A percentile compares a stretch with the other conserved stretches of the same genome.
phyloP scores from a whole-genome alignment of 1,284 basidiomycete genomes.

The Leccinum griseonigrum region DNA sequence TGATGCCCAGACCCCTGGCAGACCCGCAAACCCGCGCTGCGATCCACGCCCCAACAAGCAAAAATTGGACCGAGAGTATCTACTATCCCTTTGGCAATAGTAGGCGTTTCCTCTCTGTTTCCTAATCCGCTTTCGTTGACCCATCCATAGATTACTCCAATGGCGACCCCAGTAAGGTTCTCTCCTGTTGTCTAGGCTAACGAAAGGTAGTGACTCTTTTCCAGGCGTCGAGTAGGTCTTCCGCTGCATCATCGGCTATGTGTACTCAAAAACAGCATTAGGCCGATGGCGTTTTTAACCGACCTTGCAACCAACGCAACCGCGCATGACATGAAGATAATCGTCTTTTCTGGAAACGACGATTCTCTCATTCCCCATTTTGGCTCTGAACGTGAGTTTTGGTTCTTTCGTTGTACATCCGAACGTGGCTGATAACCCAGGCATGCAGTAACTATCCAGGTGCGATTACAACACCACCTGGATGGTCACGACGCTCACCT shows the following conservation, averaged over 20 bases:
- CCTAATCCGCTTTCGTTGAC: slow-evolving; percentile 8
- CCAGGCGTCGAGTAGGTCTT: slow-evolving; percentile 47
- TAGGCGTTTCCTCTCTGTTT: slow-evolving; percentile 15
- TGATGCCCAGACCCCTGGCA: slow-evolving; percentile 21
- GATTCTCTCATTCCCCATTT: slow-evolving; percentile 63
- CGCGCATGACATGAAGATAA: slow-evolving; percentile 44
- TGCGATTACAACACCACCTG: slow-evolving; percentile 22
- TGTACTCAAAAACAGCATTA: slow-evolving; percentile 26
- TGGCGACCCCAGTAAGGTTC: slow-evolving; percentile 43
- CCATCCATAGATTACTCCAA: slow-evolving; percentile 17
- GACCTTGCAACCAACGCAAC: slow-evolving; percentile 64
- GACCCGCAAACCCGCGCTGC: slow-evolving; percentile 55
- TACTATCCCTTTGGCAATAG: slow-evolving; percentile 50
- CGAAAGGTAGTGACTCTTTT: slow-evolving; percentile 4
- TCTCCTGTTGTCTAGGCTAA: neutral
- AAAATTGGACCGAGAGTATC: slow-evolving; percentile 51
- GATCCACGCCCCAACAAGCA: slow-evolving; percentile 66
- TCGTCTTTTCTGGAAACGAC: slow-evolving; percentile 68
- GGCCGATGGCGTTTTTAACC: slow-evolving; percentile 61
- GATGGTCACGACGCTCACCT: slow-evolving; percentile 1
- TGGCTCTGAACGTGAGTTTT: slow-evolving; percentile 54
- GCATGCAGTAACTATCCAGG: slow-evolving; percentile 58
- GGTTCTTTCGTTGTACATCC: slow-evolving; percentile 6
- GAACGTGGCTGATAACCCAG: slow-evolving; percentile 9
- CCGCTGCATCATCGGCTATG: neutral